phyloP scores from a whole-genome alignment of 495 filamentous ascomycete species.

The Hypoxylon trugodes region DNA sequence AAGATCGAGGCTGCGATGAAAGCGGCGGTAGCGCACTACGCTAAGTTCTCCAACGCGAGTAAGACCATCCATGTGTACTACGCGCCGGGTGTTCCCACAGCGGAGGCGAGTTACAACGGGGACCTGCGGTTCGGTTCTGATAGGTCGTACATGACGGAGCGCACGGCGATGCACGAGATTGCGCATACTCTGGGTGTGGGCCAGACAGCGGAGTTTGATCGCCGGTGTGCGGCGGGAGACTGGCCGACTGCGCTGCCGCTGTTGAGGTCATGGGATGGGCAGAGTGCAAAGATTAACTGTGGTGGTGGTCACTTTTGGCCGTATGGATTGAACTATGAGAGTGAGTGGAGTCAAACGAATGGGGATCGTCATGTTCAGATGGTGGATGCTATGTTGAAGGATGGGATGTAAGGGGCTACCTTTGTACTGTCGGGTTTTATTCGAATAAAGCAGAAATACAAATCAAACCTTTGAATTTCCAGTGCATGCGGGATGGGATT shows the following conservation, averaged over 20 bases:
- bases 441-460: no score
- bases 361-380: conserved; percentile 49
- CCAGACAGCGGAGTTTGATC: conserved; percentile 50
- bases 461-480: no score
- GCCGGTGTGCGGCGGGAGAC: conserved; percentile 44
- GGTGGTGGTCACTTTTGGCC: conserved; percentile 55
- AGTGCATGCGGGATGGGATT: no score
- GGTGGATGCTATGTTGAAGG: conserved; percentile 50
- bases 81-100: conserved; percentile 50
- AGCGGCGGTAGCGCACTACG: conserved; percentile 48
- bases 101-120: conserved; percentile 54
- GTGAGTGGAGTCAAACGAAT: conserved; percentile 53
- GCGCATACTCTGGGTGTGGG: conserved; percentile 54
- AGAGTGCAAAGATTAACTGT: conserved; percentile 51
- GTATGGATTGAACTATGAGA: conserved; percentile 55
- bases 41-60: conserved; percentile 40
- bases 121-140: conserved; percentile 55
- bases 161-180: conserved; percentile 57
- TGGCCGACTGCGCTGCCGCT: conserved; percentile 51
- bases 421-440: no score
- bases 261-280: conserved; percentile 49
- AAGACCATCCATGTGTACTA: conserved; percentile 51
- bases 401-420: conserved; percentile 29
- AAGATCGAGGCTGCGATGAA: conserved; percentile 51
- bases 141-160: conserved; percentile 56